phyloP scores from a whole-genome alignment of 2,329 filamentous ascomycete genomes.

The Byssothecium circinans region DNA sequence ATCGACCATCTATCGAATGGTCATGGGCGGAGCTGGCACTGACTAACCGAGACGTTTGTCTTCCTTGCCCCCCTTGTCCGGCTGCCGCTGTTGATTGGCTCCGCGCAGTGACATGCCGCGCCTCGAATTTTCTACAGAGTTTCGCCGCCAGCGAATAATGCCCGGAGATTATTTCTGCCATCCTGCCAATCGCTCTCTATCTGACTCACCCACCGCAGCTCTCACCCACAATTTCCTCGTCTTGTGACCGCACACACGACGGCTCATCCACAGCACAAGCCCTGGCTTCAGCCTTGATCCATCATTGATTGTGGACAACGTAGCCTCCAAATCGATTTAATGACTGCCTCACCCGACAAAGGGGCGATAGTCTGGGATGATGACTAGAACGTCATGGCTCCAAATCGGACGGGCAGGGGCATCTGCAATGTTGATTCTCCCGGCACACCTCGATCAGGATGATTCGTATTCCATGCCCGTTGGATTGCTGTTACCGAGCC shows the following conservation, averaged over 20 bases:
- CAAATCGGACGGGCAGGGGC: slow-evolving; percentile 26
- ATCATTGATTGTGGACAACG: no score
- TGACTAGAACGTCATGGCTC: slow-evolving; percentile 15
- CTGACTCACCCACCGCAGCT: slow-evolving; percentile 13
- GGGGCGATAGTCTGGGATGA: no score
- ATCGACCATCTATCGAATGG: slow-evolving; percentile 29
- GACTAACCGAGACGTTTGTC: slow-evolving; percentile 27
- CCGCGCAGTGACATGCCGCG: slow-evolving; percentile 32
- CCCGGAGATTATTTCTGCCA: slow-evolving; percentile 33
- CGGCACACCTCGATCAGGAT: no score
- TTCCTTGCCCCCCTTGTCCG: background rate
- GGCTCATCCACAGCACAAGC: no score
- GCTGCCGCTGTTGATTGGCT: slow-evolving; percentile 13
- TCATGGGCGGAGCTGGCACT: slow-evolving; percentile 8
- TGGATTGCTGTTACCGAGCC: slow-evolving; percentile 25
- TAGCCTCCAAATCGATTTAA: no score
- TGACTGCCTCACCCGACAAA: no score
- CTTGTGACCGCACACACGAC: slow-evolving; percentile 3
- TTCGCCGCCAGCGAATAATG: slow-evolving; percentile 33
- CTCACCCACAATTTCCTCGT: slow-evolving; percentile 3
- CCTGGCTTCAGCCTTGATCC: no score
- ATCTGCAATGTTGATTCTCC: slow-evolving; percentile 19
- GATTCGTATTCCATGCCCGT: slow-evolving; percentile 35
- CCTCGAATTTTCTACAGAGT: slow-evolving; percentile 36
- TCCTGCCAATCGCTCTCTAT: slow-evolving; percentile 34